A percentile compares a stretch with the other conserved stretches of the same genome.
phyloP scores from a whole-genome alignment of 2,329 filamentous ascomycete species.

The Apiospora pterosperma region DNA sequence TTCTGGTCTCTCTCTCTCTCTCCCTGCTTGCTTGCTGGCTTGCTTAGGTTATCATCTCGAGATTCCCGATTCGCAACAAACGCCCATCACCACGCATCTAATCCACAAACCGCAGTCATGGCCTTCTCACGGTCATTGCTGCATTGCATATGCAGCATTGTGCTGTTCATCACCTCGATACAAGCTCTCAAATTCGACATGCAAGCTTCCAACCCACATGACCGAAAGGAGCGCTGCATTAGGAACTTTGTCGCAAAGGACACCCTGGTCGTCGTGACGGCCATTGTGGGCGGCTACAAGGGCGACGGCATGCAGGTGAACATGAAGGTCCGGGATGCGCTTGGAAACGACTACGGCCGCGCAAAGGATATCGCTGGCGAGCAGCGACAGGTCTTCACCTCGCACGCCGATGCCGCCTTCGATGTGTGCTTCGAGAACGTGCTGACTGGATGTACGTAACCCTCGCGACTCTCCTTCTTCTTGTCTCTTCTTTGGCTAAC shows the following conservation, averaged over 20 bases:
- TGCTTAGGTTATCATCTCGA: background rate
- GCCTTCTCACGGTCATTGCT: constrained; percentile 46
- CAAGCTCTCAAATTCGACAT: constrained; percentile 93
- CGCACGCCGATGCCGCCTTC: constrained; percentile 86
- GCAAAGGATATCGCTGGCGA: constrained; percentile 91
- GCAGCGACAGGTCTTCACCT: constrained; percentile 90
- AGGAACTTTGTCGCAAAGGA: constrained; percentile 92
- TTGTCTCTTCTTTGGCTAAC: background rate
- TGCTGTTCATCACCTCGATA: constrained; percentile 51
- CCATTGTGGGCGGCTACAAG: constrained; percentile 77
- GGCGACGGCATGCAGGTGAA: constrained; percentile 93
- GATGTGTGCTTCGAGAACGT: constrained; percentile 96
- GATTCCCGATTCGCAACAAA: constrained; percentile 2
- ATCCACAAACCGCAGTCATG: constrained; percentile 35
- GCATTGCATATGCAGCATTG: constrained; percentile 52
- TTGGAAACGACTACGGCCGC: constrained; percentile 92
- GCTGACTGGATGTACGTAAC: constrained; percentile 62
- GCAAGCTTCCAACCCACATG: constrained; percentile 57
- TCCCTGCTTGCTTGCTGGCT: constrained; percentile 52
- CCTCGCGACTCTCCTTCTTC: constrained; percentile 28
- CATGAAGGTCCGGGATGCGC: constrained; percentile 86
- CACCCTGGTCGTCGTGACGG: constrained; percentile 92
- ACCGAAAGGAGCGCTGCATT: constrained; percentile 76
- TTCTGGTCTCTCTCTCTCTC: background rate
- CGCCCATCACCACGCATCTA: constrained; percentile 9